phyloP scores from a whole-genome alignment of 2,329 filamentous ascomycete species.

The Colletotrichum navitas region DNA sequence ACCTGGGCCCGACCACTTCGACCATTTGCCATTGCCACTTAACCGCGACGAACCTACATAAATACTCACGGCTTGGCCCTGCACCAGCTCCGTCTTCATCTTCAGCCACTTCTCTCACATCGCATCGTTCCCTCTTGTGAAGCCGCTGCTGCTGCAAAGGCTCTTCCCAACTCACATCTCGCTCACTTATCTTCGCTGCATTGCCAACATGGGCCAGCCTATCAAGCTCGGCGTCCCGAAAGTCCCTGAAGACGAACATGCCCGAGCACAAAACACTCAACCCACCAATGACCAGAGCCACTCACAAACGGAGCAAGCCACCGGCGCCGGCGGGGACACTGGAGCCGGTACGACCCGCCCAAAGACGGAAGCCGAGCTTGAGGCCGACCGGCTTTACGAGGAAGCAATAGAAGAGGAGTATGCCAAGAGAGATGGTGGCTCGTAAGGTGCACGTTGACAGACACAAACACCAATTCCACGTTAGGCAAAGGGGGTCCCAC shows the following conservation, averaged over 20 bases:
- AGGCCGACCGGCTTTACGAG: constrained; percentile 64
- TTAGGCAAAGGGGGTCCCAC: not conserved
- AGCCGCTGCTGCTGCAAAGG: not conserved
- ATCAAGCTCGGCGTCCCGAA: constrained; percentile 35
- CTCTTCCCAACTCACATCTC: not conserved
- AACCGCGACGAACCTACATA: not conserved
- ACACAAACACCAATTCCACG: not conserved
- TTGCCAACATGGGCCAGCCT: constrained; percentile 49
- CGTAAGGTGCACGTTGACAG: constrained; percentile 46
- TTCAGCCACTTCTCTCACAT: not conserved
- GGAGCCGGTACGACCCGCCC: constrained; percentile 60
- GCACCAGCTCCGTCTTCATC: not conserved
- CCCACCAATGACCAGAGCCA: constrained; percentile 8
- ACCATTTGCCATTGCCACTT: not conserved
- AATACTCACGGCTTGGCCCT: not conserved
- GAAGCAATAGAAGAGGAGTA: constrained; percentile 69
- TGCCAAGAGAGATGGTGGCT: constrained; percentile 66
- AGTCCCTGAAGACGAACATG: constrained; percentile 18
- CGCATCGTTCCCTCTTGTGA: not conserved
- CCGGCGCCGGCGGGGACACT: constrained; percentile 62
- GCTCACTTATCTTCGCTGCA: not conserved
- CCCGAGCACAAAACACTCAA: not conserved
- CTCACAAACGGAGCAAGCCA: constrained; percentile 41
- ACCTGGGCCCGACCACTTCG: not conserved
- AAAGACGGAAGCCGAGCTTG: constrained; percentile 63